phyloP scores from a whole-genome alignment of 768 basidiomycete species.

The Filobasidium floriforme region DNA sequence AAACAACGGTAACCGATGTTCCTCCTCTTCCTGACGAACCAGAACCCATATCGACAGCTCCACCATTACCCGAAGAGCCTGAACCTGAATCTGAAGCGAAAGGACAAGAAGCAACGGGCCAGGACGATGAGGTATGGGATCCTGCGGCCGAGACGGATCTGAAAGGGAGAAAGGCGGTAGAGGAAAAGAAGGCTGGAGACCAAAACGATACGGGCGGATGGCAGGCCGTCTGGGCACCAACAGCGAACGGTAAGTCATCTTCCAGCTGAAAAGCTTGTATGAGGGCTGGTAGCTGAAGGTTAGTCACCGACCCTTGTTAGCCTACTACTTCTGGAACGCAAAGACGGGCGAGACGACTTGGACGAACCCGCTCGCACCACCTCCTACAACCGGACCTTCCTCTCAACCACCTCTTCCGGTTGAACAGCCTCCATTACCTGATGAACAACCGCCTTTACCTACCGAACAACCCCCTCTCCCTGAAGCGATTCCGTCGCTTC shows the following conservation, averaged over 20 bases:
- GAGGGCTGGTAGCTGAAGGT: too few species aligned
- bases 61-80: conserved; percentile 1
- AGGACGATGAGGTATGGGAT: conserved; percentile 24
- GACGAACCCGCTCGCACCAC: conserved; percentile 39
- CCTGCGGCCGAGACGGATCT: conserved; percentile 17
- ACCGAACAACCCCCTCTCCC: conserved; percentile 12
- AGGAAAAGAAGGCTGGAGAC: conserved; percentile 4
- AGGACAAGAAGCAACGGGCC: background rate
- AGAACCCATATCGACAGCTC: background rate
- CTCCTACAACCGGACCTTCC: conserved; percentile 4
- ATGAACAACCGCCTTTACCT: conserved; percentile 11
- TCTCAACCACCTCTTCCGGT: conserved; percentile 21
- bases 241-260: conserved; percentile 37
- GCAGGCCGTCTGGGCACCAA: conserved; percentile 44
- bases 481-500: background rate
- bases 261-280: background rate
- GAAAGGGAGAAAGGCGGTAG: conserved; percentile 27
- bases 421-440: conserved; percentile 10
- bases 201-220: conserved; percentile 26
- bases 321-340: conserved; percentile 45
- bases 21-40: conserved; percentile 12
- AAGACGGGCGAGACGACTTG: conserved; percentile 40
- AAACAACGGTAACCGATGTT: background rate
- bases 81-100: conserved; percentile 21
- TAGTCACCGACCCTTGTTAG: too few species aligned